These are phyloP conservation scores for Ceratocystis papillata DNA, from an alignment of 2,329 filamentous ascomycete species.

Conservation along the genomic window DNA sequence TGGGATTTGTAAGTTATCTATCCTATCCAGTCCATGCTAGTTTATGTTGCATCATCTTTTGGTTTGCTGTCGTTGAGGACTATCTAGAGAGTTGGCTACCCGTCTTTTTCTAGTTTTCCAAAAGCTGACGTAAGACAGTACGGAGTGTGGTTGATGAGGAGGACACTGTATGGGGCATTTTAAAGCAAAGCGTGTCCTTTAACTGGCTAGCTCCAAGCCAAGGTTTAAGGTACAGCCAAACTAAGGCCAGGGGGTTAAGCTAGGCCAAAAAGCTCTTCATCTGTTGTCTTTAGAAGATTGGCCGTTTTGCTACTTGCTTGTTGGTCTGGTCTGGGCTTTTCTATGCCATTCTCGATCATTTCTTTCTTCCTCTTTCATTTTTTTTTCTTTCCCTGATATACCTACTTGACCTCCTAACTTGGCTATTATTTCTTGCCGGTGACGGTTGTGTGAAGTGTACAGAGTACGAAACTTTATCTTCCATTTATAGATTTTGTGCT, in stretches of 20 bases:
- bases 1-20: background rate
- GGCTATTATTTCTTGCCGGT: no score
- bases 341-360: background rate
- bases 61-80: no score
- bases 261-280: no score
- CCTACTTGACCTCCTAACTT: conserved; percentile 1
- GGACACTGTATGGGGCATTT: conserved; percentile 17
- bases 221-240: no score
- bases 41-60: no score
- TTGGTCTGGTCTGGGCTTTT: background rate
- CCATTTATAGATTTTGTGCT: background rate
- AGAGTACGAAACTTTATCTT: background rate
- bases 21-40: background rate
- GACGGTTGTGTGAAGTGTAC: no score
- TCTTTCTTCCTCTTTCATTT: background rate
- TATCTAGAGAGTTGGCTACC: no score
- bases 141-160: background rate
- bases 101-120: no score
- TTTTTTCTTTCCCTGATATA: background rate
- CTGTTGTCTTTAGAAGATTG: no score
- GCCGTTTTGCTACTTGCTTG: background rate
- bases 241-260: no score
- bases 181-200: conserved; percentile 24
- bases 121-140: background rate
- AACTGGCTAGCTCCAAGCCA: background rate